Evolutionary conservation across 140 eudicot species (phyloP), one percentile per base, ranked within the genome.

Genomic region (Senecio squalidus): DNA sequence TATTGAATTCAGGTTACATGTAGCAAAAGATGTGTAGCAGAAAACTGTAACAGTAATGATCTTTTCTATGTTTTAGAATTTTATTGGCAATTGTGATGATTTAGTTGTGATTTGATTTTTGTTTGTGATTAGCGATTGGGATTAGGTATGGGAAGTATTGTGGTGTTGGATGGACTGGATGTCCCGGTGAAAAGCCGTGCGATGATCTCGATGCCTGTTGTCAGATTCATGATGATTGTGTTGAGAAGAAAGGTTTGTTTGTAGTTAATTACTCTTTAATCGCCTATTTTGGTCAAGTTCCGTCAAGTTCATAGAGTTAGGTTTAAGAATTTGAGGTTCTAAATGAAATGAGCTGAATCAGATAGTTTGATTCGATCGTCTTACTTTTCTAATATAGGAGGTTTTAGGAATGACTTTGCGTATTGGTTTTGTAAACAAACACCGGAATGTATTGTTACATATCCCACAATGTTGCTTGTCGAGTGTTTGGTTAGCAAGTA

Each of bases 201-300:
- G 98, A 92, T 77, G 95, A 92, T 69, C 79, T 92, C 16, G 98
- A 92, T 67, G 92, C 98, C 71, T 92, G 98, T 54, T 92, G 98
- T 71, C 66, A 87, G 78, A 74, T 84, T 73, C 98, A 92, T 36
- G 98, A 92, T 66, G 92, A 84, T 13, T 92, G 98, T 23, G 96
- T 87, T 27, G 96, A 61, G 36, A 75, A 77, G 45, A 66, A 77
- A 34, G 98, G 98, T 92, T 70, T 44, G 40, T 54, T 25, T 36
- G 4, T 26, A 39, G 26, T 49, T 16, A 5, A 28, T 2, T 33
- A 33, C 39, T 9, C 10, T 33, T 33, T 6, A 33, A 33, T 33
- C 13, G 13, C 2, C 41, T 4, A 36, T 36, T 34, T 36, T 36
- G 41, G 41, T n/a, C n/a, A n/a, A n/a, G n/a, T n/a, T n/a, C n/a